Evolutionary conservation across 192 early-diverging fungal species (phyloP).

Genomic region (Coemansia sp.): DNA sequence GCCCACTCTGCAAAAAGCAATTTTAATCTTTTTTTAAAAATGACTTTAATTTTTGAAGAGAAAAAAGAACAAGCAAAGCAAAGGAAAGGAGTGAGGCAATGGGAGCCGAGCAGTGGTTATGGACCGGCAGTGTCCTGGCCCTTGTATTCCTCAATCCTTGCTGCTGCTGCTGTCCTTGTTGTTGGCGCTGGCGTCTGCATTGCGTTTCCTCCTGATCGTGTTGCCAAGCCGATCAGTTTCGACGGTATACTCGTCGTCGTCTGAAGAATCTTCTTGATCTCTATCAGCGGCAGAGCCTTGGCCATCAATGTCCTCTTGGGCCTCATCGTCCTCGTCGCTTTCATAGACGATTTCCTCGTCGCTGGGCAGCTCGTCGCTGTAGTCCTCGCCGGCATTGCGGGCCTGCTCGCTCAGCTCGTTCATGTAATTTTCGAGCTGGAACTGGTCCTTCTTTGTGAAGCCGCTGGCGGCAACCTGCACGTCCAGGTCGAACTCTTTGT

Average conservation of each 20-base stretch:
- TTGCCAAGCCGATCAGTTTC: constrained; percentile 48
- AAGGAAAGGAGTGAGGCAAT: too few relatives aligned
- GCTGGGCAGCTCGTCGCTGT: constrained; percentile 14
- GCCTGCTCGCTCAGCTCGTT: constrained; percentile 4
- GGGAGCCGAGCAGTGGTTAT: too few relatives aligned
- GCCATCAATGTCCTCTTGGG: constrained; percentile 13
- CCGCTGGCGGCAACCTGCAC: constrained; percentile 96
- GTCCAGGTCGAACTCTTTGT: constrained; percentile 88
- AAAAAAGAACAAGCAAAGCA: neutral
- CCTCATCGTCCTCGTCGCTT: constrained; percentile 10
- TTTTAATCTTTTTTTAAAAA: neutral
- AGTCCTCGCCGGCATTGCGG: constrained; percentile 4
- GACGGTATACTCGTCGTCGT: constrained; percentile 24
- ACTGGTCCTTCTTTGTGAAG: constrained; percentile 87
- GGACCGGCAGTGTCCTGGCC: too few relatives aligned
- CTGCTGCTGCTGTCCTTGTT: too few relatives aligned
- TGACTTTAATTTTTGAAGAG: neutral
- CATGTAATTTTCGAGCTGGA: constrained; percentile 68
- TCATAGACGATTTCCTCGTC: constrained; percentile 29
- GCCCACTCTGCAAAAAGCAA: neutral
- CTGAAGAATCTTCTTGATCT: constrained; percentile 16
- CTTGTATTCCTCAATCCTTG: too few relatives aligned
- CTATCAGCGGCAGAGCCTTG: neutral
- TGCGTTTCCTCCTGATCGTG: constrained; percentile 37
- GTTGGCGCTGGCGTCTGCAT: neutral